Base-by-base conservation (phyloP, 2,329 filamentous ascomycete genomes). In the Trichoderma guizhouense region DNA sequence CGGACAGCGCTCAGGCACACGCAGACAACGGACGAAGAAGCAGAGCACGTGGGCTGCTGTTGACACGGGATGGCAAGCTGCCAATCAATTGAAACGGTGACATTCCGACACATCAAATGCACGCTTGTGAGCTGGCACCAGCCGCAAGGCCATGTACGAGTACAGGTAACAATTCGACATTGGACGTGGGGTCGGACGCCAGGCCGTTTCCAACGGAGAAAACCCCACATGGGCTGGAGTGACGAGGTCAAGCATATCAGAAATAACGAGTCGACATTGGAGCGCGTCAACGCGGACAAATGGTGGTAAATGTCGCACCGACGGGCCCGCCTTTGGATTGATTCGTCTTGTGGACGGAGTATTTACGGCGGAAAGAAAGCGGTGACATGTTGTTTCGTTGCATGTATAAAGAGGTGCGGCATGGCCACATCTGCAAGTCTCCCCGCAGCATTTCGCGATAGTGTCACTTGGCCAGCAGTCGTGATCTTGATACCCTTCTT, bases 241-340 rank as follows among this genome's bases (percentile, higher is more conserved):
- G 64, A 67, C 15, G 21, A 51, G 26, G 30, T 55, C 39, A 32
- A 53, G 36, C 26, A 43, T 61, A 28, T 21, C 57, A 32, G 18
- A 53, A 53, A 61, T 62, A 69, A 28, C 55, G 55, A 62, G n/a
- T 69, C 67, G 67, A 62, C 57, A 69, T 69, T 69, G 67, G 67
- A 69, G 67, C 67, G 67, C 67, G 57, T 69, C 57, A 14, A 62
- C 28, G 28, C 26, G 67, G 67, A 26, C 67, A 53, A 53, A 69
- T 51, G 24, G 53, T 53, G 28, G 66, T 69, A 69, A 69, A 69
- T 69, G 66, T 69, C 66, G 36, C 66, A 69, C 53, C 55, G 65
- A 28, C 26, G 66, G 53, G 21, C 66, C 66, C 66, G 53, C 55
- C 66, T 36, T 36, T 34, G 53, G 26, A 36, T 36, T 36, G 36